These are phyloP conservation scores for Tuctoria greenei DNA, from an alignment of 176 grass and related monocot genomes.

Conservation along the genomic window DNA sequence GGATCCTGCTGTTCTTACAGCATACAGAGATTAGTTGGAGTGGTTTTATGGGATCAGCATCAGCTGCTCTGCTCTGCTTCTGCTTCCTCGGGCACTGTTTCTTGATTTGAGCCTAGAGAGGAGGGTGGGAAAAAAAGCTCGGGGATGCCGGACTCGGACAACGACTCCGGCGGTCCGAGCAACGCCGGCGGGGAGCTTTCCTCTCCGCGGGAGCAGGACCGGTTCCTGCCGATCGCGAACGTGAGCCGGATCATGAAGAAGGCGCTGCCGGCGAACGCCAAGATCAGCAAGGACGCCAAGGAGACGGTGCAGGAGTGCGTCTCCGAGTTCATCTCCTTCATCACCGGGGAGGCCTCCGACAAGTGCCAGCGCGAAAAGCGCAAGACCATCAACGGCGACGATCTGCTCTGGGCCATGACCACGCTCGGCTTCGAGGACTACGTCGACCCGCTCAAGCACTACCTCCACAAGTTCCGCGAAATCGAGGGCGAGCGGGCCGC, in stretches of 20 bases:
- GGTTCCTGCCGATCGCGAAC: slow-evolving; percentile 95
- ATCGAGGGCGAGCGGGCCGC: slow-evolving; percentile 74
- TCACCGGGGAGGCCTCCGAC: slow-evolving; percentile 97
- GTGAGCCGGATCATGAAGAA: slow-evolving; percentile 99
- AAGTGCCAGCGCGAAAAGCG: slow-evolving; percentile 99
- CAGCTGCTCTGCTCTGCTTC: slow-evolving; percentile 24
- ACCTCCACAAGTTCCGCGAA: slow-evolving; percentile 95
- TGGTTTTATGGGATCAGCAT: not conserved
- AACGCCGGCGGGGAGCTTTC: slow-evolving; percentile 51
- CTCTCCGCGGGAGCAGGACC: slow-evolving; percentile 79
- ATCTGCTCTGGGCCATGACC: slow-evolving; percentile 97
- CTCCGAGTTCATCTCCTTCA: slow-evolving; percentile 99
- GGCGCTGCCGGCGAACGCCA: slow-evolving; percentile 92
- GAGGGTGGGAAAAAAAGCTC: too few relatives aligned
- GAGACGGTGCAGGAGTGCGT: slow-evolving; percentile 99
- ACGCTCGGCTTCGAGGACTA: slow-evolving; percentile 97
- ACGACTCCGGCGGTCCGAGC: slow-evolving; percentile 74
- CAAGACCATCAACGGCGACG: slow-evolving; percentile 99
- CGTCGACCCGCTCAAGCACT: slow-evolving; percentile 88
- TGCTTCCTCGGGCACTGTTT: slow-evolving; percentile 19
- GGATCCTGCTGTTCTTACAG: not conserved
- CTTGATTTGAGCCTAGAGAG: slow-evolving; percentile 29
- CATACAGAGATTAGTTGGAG: not conserved
- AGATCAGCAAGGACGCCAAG: slow-evolving; percentile 99
- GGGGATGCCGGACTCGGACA: slow-evolving; percentile 85